These are phyloP conservation scores for Telopea speciosissima DNA, from an alignment of 177 flowering plant genomes.

Conservation along the genomic window DNA sequence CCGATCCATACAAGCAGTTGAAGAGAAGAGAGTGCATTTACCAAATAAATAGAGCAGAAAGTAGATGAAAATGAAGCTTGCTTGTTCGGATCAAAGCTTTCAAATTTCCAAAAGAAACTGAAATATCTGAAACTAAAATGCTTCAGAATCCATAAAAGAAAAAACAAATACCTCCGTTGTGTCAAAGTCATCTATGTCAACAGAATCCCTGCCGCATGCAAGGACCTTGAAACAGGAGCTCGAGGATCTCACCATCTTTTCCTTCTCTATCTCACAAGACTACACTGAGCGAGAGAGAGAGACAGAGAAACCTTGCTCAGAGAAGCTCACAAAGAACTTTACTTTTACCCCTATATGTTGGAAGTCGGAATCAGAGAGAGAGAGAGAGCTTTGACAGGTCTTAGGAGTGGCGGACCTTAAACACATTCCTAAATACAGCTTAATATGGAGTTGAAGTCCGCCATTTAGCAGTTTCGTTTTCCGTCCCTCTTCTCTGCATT, in stretches of 20 bases:
- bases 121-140: background rate
- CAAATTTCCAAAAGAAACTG: background rate
- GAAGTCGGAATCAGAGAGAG: background rate
- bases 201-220: slow-evolving; percentile 52
- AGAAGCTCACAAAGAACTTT: background rate
- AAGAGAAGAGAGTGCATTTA: no score
- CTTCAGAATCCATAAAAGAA: background rate
- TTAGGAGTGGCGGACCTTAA: slow-evolving; percentile 21
- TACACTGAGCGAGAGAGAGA: no score
- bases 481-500: background rate
- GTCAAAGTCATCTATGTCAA: slow-evolving; percentile 39
- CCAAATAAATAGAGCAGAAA: background rate
- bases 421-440: slow-evolving; percentile 35
- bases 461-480: slow-evolving; percentile 22
- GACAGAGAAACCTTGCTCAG: background rate
- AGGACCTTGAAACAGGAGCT: slow-evolving; percentile 31
- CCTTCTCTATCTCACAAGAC: background rate
- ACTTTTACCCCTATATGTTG: background rate
- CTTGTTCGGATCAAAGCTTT: background rate
- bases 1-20: background rate
- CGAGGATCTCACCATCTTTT: background rate
- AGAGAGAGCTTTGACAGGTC: slow-evolving; percentile 21
- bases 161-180: slow-evolving; percentile 19
- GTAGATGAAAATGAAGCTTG: background rate
- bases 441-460: slow-evolving; percentile 34